A percentile compares a stretch with the other conserved stretches of the same genome.
Evolutionary conservation across 768 basidiomycete species (phyloP).

Genomic region (Agaricus subrufescens): DNA sequence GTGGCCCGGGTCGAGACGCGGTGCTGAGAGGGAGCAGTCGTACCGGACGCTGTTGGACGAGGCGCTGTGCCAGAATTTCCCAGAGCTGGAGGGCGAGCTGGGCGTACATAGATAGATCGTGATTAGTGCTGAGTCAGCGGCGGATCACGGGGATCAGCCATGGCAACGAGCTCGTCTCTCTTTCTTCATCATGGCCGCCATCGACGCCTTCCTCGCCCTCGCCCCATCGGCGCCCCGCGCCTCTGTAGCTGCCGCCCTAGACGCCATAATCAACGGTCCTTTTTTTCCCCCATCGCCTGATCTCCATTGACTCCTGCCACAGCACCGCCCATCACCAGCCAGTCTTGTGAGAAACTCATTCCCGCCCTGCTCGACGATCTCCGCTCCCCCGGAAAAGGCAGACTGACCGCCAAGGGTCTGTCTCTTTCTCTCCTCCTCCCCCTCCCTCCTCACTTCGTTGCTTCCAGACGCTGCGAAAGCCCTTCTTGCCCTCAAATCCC

Average conservation of each 20-base stretch:
- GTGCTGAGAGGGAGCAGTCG: constrained; percentile 39
- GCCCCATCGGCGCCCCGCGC: constrained; percentile 40
- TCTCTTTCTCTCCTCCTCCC: neutral
- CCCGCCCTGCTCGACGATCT: constrained; percentile 59
- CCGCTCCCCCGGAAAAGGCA: constrained; percentile 36
- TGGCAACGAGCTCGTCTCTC: constrained; percentile 20
- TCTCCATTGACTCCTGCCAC: constrained; percentile 3
- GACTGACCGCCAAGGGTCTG: constrained; percentile 54
- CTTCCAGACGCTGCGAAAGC: constrained; percentile 63
- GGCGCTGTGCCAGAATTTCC: constrained; percentile 68
- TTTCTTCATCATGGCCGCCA: constrained; percentile 36
- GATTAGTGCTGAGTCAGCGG: constrained; percentile 9
- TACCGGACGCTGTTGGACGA: constrained; percentile 66
- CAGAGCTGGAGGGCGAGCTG: constrained; percentile 47
- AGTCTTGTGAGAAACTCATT: constrained; percentile 51
- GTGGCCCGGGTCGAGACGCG: neutral
- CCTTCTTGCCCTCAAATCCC: constrained; percentile 65
- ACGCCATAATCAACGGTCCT: constrained; percentile 47
- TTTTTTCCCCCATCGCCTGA: constrained; percentile 6
- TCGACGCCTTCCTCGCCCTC: constrained; percentile 43
- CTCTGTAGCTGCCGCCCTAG: constrained; percentile 43
- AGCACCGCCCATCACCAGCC: constrained; percentile 46
- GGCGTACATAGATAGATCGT: constrained; percentile 10
- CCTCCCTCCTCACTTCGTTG: constrained; percentile 1
- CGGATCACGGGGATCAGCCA: constrained; percentile 15